phyloP scores from a whole-genome alignment of 345 rosid genomes.

The Carallia pectinifolia region DNA sequence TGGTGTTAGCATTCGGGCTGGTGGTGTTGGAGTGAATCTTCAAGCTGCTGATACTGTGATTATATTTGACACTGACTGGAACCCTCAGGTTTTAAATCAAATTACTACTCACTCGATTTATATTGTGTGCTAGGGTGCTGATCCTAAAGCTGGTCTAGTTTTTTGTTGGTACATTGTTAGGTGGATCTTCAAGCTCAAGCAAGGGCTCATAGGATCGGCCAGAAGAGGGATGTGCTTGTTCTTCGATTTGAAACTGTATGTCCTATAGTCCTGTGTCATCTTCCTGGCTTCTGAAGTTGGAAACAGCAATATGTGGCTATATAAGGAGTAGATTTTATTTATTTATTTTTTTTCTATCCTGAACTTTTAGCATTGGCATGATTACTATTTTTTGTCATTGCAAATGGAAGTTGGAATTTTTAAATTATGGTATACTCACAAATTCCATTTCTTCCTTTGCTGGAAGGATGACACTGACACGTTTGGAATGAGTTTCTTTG shows the following conservation, averaged over 20 bases:
- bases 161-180: conserved; percentile 31
- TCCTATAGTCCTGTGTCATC: neutral
- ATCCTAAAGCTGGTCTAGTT: conserved; percentile 14
- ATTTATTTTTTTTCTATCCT: neutral
- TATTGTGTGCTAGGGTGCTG: neutral
- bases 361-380: too few species aligned
- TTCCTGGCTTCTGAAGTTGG: conserved; percentile 7
- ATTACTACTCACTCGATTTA: conserved; percentile 14
- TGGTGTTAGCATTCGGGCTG: conserved; percentile 81
- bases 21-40: conserved; percentile 96
- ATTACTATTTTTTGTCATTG: too few species aligned
- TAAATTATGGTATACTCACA: too few species aligned
- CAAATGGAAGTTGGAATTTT: too few species aligned
- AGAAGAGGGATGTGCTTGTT: conserved; percentile 96
- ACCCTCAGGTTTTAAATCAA: conserved; percentile 68
- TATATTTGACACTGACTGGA: conserved; percentile 95
- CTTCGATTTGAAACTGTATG: conserved; percentile 92
- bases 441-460: too few species aligned
- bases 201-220: conserved; percentile 96
- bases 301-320: neutral
- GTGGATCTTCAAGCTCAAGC: conserved; percentile 99
- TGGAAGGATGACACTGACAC: too few species aligned
- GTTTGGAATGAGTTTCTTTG: too few species aligned
- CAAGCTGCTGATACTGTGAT: conserved; percentile 97
- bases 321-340: too few species aligned